A percentile compares a stretch with the other conserved stretches of the same genome.
These are phyloP conservation scores for Alternaria triticimaculans DNA, from an alignment of 2,329 filamentous ascomycete species.

Conservation along the genomic window DNA sequence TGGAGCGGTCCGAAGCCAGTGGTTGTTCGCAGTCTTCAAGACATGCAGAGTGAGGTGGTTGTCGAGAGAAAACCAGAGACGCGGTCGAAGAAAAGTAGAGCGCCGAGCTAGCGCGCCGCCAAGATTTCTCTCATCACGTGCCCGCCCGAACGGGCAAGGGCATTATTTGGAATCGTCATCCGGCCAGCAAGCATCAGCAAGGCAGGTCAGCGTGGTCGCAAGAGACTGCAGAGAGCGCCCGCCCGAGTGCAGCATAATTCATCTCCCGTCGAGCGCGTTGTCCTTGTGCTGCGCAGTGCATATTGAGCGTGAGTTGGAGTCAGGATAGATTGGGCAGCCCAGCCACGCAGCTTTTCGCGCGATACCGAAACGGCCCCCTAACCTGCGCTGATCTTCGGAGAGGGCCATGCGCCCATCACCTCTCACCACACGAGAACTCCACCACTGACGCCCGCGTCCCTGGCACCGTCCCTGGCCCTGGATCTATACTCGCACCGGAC, in stretches of 20 bases:
- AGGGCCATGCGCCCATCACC: conserved; percentile 33
- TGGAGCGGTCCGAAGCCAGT: conserved; percentile 12
- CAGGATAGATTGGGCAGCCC: conserved; percentile 24
- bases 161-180: conserved; percentile 19
- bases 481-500: conserved; percentile 32
- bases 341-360: conserved; percentile 32
- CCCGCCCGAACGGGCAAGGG: conserved; percentile 7
- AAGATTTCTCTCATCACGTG: conserved; percentile 15
- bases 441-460: conserved; percentile 34
- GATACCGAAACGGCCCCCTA: conserved; percentile 31
- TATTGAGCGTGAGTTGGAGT: conserved; percentile 5
- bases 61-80: conserved; percentile 14
- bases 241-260: background rate
- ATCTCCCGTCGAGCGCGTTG: background rate
- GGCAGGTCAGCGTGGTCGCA: background rate
- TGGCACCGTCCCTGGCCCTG: conserved; percentile 33
- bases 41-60: background rate
- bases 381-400: conserved; percentile 28
- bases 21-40: conserved; percentile 1
- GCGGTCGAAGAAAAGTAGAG: conserved; percentile 30
- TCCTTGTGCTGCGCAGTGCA: background rate
- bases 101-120: conserved; percentile 22
- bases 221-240: background rate
- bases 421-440: conserved; percentile 32
- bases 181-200: background rate